Evolutionary conservation across 2,329 filamentous ascomycete species (phyloP).

Genomic region (Thermochaetoides dissita): DNA sequence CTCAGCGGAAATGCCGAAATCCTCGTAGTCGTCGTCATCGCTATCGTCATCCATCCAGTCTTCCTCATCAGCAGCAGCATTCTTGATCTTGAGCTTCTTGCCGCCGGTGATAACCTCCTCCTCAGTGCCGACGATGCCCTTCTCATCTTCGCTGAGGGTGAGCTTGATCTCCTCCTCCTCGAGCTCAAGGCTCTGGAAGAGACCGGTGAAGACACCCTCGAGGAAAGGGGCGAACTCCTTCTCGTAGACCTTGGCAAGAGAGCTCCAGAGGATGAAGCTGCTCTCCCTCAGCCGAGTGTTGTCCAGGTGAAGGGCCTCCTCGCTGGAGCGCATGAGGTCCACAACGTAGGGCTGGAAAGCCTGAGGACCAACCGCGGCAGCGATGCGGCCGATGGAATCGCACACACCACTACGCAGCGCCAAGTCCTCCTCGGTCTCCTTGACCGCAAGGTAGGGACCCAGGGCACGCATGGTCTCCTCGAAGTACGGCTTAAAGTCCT

Average conservation of each 20-base stretch:
- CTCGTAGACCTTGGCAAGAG: slow-evolving; percentile 84
- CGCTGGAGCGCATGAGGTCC: slow-evolving; percentile 80
- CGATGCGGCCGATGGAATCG: slow-evolving; percentile 88
- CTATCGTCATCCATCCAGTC: slow-evolving; percentile 45
- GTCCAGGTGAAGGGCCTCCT: slow-evolving; percentile 77
- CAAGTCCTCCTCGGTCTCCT: slow-evolving; percentile 79
- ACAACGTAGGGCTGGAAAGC: slow-evolving; percentile 84
- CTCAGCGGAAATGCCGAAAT: slow-evolving; percentile 78
- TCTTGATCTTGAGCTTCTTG: slow-evolving; percentile 70
- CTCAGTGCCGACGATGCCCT: slow-evolving; percentile 52
- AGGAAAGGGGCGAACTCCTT: slow-evolving; percentile 71
- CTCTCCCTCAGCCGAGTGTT: slow-evolving; percentile 88
- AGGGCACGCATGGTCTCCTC: slow-evolving; percentile 81
- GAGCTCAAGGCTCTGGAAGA: slow-evolving; percentile 74
- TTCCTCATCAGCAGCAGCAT: slow-evolving; percentile 42
- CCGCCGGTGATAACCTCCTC: slow-evolving; percentile 64
- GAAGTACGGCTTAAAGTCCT: slow-evolving; percentile 82
- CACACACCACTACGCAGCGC: slow-evolving; percentile 80
- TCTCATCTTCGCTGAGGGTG: slow-evolving; percentile 58
- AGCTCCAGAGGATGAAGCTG: slow-evolving; percentile 93
- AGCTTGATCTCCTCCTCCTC: slow-evolving; percentile 78
- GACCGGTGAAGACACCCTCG: slow-evolving; percentile 60
- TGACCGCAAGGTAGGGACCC: slow-evolving; percentile 68
- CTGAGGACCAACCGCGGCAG: slow-evolving; percentile 69
- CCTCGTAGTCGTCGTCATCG: slow-evolving; percentile 56